Conservation (phyloP, 1,284 basidiomycete genomes). For the Spongiforma sp. region DNA sequence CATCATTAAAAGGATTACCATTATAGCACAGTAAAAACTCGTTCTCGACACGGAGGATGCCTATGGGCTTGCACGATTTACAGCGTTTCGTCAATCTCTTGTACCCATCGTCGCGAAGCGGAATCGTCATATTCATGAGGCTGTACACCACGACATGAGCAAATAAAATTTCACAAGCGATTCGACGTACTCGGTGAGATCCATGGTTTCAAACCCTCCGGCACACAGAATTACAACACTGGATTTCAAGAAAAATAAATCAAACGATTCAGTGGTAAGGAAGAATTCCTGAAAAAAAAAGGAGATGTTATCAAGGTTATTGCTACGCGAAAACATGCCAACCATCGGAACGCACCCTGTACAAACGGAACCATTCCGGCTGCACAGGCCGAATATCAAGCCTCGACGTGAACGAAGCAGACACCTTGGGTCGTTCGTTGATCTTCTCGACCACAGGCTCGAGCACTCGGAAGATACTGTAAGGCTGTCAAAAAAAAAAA, state of each 20-base stretch:
- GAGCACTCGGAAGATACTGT: constrained; percentile 92
- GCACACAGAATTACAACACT: constrained; percentile 92
- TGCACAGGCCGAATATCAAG: constrained; percentile 78
- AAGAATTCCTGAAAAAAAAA: constrained; percentile 74
- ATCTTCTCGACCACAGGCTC: constrained; percentile 91
- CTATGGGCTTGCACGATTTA: constrained; percentile 83
- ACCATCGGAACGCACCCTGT: constrained; percentile 61
- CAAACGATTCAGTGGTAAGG: constrained; percentile 87
- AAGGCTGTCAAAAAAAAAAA: too few species aligned
- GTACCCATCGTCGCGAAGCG: constrained; percentile 76
- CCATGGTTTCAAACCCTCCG: constrained; percentile 98
- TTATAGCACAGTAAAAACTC: constrained; percentile 96
- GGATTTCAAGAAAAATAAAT: constrained; percentile 89
- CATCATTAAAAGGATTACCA: constrained; percentile 53
- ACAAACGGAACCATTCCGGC: constrained; percentile 92
- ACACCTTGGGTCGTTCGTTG: constrained; percentile 72
- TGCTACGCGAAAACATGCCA: too few species aligned
- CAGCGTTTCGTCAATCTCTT: constrained; percentile 81
- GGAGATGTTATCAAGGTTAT: constrained; percentile 5
- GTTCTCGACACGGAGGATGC: constrained; percentile 91
- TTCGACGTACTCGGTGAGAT: constrained; percentile 78
- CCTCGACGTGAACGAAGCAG: constrained; percentile 69
- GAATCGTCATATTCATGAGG: constrained; percentile 89
- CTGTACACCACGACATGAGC: constrained; percentile 42
- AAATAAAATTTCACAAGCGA: not conserved